Evolutionary conservation across 2,329 filamentous ascomycete species (phyloP).

Genomic region (Scolecobasidium constrictum): DNA sequence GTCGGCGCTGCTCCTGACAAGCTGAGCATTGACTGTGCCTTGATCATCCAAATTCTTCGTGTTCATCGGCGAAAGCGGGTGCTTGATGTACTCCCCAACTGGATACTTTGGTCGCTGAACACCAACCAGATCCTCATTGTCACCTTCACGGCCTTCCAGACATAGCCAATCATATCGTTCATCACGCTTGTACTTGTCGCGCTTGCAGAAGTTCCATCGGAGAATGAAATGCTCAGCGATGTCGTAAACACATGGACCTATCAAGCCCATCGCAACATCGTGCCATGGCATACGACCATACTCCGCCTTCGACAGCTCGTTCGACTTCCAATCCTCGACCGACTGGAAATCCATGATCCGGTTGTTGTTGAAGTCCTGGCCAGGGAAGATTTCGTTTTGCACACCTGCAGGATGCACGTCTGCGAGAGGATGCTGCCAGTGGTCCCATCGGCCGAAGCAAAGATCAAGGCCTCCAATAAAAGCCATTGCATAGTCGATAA

Average conservation of each 20-base stretch:
- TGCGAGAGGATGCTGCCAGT: slow-evolving; percentile 70
- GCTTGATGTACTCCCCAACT: slow-evolving; percentile 75
- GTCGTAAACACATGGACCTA: slow-evolving; percentile 82
- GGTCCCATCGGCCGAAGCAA: slow-evolving; percentile 93
- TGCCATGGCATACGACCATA: slow-evolving; percentile 98
- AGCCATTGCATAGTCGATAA: slow-evolving; percentile 81
- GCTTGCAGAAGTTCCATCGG: slow-evolving; percentile 93
- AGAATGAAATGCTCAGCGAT: slow-evolving; percentile 93
- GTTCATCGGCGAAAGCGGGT: slow-evolving; percentile 61
- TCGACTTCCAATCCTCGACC: slow-evolving; percentile 84
- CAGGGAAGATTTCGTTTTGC: slow-evolving; percentile 77
- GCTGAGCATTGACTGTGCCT: slow-evolving; percentile 69
- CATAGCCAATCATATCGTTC: slow-evolving; percentile 74
- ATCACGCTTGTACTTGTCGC: slow-evolving; percentile 95
- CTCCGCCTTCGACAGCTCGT: slow-evolving; percentile 83
- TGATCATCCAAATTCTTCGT: slow-evolving; percentile 44
- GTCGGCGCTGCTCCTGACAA: slow-evolving; percentile 83
- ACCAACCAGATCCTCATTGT: slow-evolving; percentile 75
- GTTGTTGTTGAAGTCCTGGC: slow-evolving; percentile 98
- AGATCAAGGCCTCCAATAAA: slow-evolving; percentile 93
- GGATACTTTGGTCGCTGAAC: slow-evolving; percentile 85
- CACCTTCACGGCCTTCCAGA: slow-evolving; percentile 62
- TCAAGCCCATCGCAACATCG: slow-evolving; percentile 84
- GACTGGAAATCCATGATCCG: slow-evolving; percentile 90
- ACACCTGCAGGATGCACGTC: slow-evolving; percentile 82